phyloP scores from a whole-genome alignment of 2,329 filamentous ascomycete genomes.

The Metarhizium rileyi region DNA sequence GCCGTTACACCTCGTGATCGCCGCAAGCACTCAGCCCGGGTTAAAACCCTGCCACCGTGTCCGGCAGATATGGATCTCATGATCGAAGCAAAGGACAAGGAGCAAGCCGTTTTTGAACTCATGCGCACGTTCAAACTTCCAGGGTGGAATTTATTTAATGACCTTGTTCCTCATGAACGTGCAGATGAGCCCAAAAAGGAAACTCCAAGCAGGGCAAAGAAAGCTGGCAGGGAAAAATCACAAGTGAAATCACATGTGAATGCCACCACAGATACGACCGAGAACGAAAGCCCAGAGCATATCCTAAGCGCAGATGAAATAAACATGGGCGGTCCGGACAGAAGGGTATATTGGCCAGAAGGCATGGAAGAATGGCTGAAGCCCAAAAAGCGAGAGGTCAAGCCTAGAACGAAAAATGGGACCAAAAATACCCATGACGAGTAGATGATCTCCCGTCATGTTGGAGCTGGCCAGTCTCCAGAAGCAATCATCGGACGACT shows the following conservation, averaged over 20 bases:
- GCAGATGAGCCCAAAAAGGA: constrained; percentile 58
- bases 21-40: constrained; percentile 76
- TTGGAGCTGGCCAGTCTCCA: not conserved
- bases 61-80: constrained; percentile 83
- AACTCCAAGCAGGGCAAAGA: constrained; percentile 28
- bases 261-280: constrained; percentile 27
- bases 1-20: constrained; percentile 70
- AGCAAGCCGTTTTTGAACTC: constrained; percentile 89
- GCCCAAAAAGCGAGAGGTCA: constrained; percentile 64
- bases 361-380: constrained; percentile 86
- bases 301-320: constrained; percentile 57
- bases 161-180: constrained; percentile 68
- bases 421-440: constrained; percentile 23
- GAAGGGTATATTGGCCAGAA: constrained; percentile 81
- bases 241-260: constrained; percentile 28
- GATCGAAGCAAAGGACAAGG: constrained; percentile 98
- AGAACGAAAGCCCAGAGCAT: constrained; percentile 27
- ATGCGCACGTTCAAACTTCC: constrained; percentile 84
- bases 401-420: constrained; percentile 25
- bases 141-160: constrained; percentile 64
- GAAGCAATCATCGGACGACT: not conserved
- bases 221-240: constrained; percentile 27
- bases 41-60: constrained; percentile 73
- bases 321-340: constrained; percentile 75
- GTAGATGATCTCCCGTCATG: constrained; percentile 11